phyloP scores from a whole-genome alignment of 345 rosid genomes.

The Salix exigua region DNA sequence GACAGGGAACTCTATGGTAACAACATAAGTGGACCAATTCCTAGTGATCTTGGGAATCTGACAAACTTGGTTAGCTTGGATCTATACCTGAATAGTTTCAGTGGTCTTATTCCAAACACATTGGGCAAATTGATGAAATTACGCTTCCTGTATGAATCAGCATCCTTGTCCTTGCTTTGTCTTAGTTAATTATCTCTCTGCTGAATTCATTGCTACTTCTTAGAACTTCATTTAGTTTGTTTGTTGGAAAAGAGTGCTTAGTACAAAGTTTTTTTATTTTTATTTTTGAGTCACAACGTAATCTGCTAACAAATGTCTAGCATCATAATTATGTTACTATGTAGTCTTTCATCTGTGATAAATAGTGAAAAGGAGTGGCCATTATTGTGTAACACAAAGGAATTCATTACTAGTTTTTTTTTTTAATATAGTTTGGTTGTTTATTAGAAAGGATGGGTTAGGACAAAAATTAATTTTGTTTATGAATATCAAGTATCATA shows the following conservation, averaged over 20 bases:
- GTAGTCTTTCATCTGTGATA: background rate
- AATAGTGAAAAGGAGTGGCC: background rate
- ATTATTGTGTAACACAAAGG: background rate
- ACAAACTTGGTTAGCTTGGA: conserved; percentile 45
- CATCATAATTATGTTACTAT: background rate
- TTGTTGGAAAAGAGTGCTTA: background rate
- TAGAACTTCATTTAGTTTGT: background rate
- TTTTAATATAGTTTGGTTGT: background rate
- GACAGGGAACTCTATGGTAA: conserved; percentile 41
- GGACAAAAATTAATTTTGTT: background rate
- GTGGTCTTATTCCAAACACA: conserved; percentile 34
- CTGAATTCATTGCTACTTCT: background rate
- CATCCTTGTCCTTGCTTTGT: conserved; percentile 1
- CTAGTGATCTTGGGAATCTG: conserved; percentile 35
- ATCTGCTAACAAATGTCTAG: background rate
- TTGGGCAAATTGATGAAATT: conserved; percentile 35
- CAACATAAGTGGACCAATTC: conserved; percentile 37
- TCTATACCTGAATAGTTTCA: conserved; percentile 38
- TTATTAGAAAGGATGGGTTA: background rate
- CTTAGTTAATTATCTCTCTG: background rate
- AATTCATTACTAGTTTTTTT: background rate
- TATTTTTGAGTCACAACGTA: background rate
- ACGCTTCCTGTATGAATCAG: conserved; percentile 34
- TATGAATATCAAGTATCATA: background rate
- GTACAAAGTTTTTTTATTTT: background rate